A percentile compares a stretch with the other conserved stretches of the same genome.
Evolutionary conservation across 495 filamentous ascomycete genomes (phyloP).

Genomic region (Aspergillus heteromorphus): DNA sequence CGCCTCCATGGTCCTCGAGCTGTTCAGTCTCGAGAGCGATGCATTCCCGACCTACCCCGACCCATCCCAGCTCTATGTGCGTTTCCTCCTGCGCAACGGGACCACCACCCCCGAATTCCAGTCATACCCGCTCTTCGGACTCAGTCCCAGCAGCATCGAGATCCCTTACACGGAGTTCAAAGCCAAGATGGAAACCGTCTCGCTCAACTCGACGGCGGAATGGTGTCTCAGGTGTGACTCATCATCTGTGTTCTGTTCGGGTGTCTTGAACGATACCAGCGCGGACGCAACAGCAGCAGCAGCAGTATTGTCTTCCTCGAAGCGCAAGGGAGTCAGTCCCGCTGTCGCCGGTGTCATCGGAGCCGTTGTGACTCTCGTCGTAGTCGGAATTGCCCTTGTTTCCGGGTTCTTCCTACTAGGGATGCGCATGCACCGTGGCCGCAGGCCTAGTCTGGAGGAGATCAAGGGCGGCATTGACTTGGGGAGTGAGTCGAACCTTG

Average conservation of each 20-base stretch:
- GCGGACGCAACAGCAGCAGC: not conserved
- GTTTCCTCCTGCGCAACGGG: conserved; percentile 75
- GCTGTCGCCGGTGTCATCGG: conserved; percentile 54
- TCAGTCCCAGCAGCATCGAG: conserved; percentile 39
- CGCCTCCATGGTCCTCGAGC: conserved; percentile 65
- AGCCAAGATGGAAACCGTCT: conserved; percentile 52
- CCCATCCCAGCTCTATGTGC: conserved; percentile 57
- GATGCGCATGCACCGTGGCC: conserved; percentile 24
- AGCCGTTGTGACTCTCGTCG: conserved; percentile 37
- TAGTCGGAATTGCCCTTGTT: conserved; percentile 22
- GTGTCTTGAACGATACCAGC: conserved; percentile 17
- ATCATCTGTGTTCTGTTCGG: conserved; percentile 50
- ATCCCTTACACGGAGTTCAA: conserved; percentile 62
- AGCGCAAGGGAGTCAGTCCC: conserved; percentile 16
- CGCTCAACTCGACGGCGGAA: conserved; percentile 50
- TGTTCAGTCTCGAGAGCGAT: conserved; percentile 57
- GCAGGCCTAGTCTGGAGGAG: conserved; percentile 30
- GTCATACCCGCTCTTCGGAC: conserved; percentile 64
- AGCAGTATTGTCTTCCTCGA: conserved; percentile 2
- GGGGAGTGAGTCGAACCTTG: conserved; percentile 46
- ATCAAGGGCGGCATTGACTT: conserved; percentile 48
- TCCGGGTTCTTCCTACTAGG: conserved; percentile 39
- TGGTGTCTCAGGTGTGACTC: conserved; percentile 73
- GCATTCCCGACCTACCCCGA: conserved; percentile 42
- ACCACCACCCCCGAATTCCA: conserved; percentile 49